Evolutionary conservation across 306 rosid species (phyloP).

Genomic region (Notholithocarpus densiflorus): DNA sequence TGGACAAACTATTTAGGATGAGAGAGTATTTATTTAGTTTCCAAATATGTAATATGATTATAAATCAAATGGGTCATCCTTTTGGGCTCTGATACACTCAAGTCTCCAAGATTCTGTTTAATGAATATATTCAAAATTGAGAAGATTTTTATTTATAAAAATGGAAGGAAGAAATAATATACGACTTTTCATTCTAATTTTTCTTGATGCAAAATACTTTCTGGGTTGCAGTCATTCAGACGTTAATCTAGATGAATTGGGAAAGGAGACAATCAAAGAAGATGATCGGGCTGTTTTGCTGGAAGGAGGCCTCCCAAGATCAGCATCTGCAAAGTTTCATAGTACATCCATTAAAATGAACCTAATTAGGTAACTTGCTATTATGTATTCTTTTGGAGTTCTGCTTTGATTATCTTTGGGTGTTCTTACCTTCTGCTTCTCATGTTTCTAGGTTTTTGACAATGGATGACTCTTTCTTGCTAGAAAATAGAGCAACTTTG

Average conservation of each 20-base stretch:
- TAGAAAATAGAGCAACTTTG: conserved; percentile 76
- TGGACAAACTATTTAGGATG: too few species aligned
- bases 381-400: conserved; percentile 15
- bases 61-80: not conserved
- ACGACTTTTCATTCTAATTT: not conserved
- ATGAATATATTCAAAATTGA: conserved; percentile 4
- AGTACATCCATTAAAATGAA: conserved; percentile 66
- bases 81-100: conserved; percentile 13
- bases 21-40: not conserved
- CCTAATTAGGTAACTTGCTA: conserved; percentile 64
- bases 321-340: conserved; percentile 68
- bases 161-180: conserved; percentile 1
- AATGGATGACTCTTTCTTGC: conserved; percentile 84
- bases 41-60: not conserved
- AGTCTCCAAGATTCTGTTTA: not conserved
- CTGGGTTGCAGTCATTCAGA: conserved; percentile 79
- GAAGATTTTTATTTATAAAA: conserved; percentile 8
- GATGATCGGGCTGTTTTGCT: conserved; percentile 83
- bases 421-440: conserved; percentile 28
- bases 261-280: conserved; percentile 65
- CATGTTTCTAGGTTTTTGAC: conserved; percentile 71
- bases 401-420: conserved; percentile 13
- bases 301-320: conserved; percentile 85
- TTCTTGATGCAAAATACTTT: conserved; percentile 24
- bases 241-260: conserved; percentile 76